These are phyloP conservation scores for Neonectria neomacrospora DNA, from an alignment of 2,329 filamentous ascomycete genomes.

Conservation along the genomic window DNA sequence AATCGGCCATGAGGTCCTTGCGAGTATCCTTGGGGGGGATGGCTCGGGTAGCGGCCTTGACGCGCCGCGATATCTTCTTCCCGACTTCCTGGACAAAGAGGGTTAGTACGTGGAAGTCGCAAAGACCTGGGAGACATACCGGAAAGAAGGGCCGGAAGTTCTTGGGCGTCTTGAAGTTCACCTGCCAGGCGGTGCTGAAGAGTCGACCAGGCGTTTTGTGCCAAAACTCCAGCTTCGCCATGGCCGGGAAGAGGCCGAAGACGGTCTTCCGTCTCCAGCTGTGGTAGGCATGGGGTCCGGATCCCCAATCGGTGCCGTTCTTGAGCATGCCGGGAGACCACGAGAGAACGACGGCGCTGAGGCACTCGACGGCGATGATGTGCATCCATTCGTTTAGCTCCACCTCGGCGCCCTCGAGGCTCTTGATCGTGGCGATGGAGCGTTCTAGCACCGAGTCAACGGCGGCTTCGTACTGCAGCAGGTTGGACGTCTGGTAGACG, in stretches of 20 bases:
- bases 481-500: slow-evolving; percentile 56
- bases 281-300: slow-evolving; percentile 60
- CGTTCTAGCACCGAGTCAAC: slow-evolving; percentile 55
- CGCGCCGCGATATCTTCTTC: slow-evolving; percentile 48
- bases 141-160: slow-evolving; percentile 62
- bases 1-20: slow-evolving; percentile 57
- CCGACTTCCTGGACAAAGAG: slow-evolving; percentile 46
- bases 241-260: slow-evolving; percentile 60
- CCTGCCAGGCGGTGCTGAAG: slow-evolving; percentile 57
- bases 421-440: slow-evolving; percentile 50
- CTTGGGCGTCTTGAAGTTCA: slow-evolving; percentile 57
- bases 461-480: slow-evolving; percentile 54
- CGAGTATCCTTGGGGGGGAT: slow-evolving; percentile 47
- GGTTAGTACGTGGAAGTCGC: background rate
- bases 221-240: slow-evolving; percentile 54
- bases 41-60: slow-evolving; percentile 45
- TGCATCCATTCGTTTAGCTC: slow-evolving; percentile 68
- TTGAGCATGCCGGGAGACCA: slow-evolving; percentile 63
- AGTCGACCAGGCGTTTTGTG: slow-evolving; percentile 50
- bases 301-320: slow-evolving; percentile 57
- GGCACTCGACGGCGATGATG: slow-evolving; percentile 63
- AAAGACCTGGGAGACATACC: slow-evolving; percentile 46
- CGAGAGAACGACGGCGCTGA: slow-evolving; percentile 60
- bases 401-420: slow-evolving; percentile 53
- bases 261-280: slow-evolving; percentile 65